phyloP scores from a whole-genome alignment of 139 green algal species.

The Micromonas commoda region DNA sequence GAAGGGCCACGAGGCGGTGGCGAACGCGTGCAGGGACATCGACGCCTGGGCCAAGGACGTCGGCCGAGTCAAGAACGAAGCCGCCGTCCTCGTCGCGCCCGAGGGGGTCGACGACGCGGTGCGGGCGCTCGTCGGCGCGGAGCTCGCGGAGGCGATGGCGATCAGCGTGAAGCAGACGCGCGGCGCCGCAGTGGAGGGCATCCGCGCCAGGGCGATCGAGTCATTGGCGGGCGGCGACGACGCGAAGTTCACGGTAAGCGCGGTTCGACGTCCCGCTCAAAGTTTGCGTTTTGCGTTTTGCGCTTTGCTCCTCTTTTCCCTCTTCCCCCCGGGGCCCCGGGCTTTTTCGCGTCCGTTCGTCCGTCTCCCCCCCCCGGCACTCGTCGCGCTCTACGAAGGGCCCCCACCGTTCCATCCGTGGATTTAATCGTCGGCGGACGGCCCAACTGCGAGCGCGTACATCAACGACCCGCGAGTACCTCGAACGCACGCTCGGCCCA shows the following conservation, averaged over 20 bases:
- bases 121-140: constrained; percentile 38
- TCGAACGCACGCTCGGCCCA: constrained; percentile 9
- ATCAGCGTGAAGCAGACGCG: constrained; percentile 45
- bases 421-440: background rate
- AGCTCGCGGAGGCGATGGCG: constrained; percentile 43
- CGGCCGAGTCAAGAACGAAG: constrained; percentile 62
- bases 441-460: constrained; percentile 17
- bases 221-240: constrained; percentile 21
- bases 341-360: background rate
- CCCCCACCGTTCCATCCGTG: background rate
- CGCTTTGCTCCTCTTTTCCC: background rate
- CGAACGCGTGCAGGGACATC: constrained; percentile 57
- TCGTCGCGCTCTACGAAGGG: background rate
- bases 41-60: constrained; percentile 59
- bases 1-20: constrained; percentile 49
- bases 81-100: constrained; percentile 42
- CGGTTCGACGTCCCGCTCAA: too few species aligned
- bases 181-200: background rate
- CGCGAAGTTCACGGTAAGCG: background rate
- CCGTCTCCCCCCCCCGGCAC: background rate
- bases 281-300: too few species aligned
- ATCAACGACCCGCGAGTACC: background rate
- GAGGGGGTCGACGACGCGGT: constrained; percentile 52
- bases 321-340: background rate
- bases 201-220: constrained; percentile 20